Evolutionary conservation across 2,329 filamentous ascomycete species (phyloP), one percentile per base, ranked within the genome.

Genomic region (Arachnopeziza araneosa): DNA sequence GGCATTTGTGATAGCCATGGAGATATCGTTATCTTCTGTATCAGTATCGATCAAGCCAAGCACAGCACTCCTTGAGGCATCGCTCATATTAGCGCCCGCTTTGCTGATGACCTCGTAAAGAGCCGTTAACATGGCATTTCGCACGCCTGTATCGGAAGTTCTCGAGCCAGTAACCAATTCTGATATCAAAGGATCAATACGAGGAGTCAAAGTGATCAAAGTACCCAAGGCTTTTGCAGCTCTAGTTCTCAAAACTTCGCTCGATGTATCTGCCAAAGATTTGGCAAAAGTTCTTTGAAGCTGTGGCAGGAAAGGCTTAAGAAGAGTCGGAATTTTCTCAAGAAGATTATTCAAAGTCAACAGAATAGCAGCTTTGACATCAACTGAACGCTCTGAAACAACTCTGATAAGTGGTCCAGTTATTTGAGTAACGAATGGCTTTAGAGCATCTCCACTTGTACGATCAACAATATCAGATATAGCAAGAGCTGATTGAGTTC

Each of bases 341-440:
- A 99, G 80, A 30, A 99, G 79, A 68, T 96, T 96, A 78, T 97
- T 98, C 66, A 99, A 84, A 0, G 95, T 96, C 57, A 96, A 83
- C 63, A 99, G 80, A 73, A 99, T 96, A 50, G 95, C 95, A 62
- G 91, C 89, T 78, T 96, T 98, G 75, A 99, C 92, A 56, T 99
- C 96, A 1, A 92, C 92, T 2, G 95, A 96, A 64, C 93, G 87
- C 75, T 99, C 95, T 5, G 95, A 97, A 21, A 99, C 93, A 23
- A 98, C 93, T 83, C 95, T 90, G 74, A 99, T 99, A 57, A 99
- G 84, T 23, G 96, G 95, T 72, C 95, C 95, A 5, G 96, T 98
- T 68, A 99, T 97, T 71, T 97, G 93, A 30, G 93, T 97, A 62
- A 99, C 95, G 70, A 96, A 98, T 8, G 93, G 91, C 75, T 95